Evolutionary conservation across 192 early-diverging fungal genomes (phyloP).

Genomic region (Umbelopsis isabellina): DNA sequence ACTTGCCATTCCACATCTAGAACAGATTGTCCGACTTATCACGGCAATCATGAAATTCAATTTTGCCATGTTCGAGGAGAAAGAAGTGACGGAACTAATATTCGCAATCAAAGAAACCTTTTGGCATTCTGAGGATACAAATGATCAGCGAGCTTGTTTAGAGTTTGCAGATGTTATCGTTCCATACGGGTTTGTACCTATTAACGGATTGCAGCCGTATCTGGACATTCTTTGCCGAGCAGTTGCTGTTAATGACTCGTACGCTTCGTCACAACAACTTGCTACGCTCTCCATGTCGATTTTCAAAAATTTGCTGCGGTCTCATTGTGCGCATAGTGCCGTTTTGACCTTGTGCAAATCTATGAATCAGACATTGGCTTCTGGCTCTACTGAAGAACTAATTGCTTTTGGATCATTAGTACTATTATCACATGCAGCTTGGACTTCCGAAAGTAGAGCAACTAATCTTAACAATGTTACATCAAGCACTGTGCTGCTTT

Average conservation of each 20-base stretch:
- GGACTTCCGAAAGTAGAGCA: constrained; percentile 41
- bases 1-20: constrained; percentile 43
- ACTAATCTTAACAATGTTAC: constrained; percentile 25
- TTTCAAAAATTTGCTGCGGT: constrained; percentile 64
- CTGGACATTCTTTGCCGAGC: constrained; percentile 56
- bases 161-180: constrained; percentile 60
- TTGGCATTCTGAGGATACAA: constrained; percentile 39
- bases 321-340: constrained; percentile 62
- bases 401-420: constrained; percentile 59
- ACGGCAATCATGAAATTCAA: constrained; percentile 57
- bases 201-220: constrained; percentile 46
- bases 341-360: constrained; percentile 60
- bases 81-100: constrained; percentile 52
- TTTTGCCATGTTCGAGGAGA: constrained; percentile 59
- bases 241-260: constrained; percentile 24
- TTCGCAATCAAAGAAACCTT: constrained; percentile 49
- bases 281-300: constrained; percentile 51
- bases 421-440: constrained; percentile 58
- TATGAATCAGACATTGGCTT: constrained; percentile 32
- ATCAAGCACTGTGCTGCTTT: constrained; percentile 33
- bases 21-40: constrained; percentile 52
- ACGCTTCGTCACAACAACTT: background rate
- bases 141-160: constrained; percentile 48
- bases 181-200: constrained; percentile 56
- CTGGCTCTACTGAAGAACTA: constrained; percentile 17